phyloP scores from a whole-genome alignment of 2,329 filamentous ascomycete genomes.

The Phaeoacremonium minimum region DNA sequence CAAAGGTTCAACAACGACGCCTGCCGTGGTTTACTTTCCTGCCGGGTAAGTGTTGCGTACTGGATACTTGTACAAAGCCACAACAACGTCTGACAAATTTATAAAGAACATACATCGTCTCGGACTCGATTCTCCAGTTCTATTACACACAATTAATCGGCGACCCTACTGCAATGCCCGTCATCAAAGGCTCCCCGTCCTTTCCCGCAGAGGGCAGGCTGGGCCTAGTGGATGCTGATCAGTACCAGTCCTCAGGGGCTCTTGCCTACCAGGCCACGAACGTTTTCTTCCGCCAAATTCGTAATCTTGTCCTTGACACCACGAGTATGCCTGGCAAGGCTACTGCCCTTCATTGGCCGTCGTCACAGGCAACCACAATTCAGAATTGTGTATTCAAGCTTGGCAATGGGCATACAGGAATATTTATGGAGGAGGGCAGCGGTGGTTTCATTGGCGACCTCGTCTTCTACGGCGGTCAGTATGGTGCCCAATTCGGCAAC shows the following conservation, averaged over 20 bases:
- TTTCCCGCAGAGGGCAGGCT: constrained; percentile 34
- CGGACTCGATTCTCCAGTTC: constrained; percentile 64
- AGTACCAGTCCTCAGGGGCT: constrained; percentile 31
- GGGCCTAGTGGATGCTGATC: constrained; percentile 43
- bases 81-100: background rate
- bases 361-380: constrained; percentile 58
- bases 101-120: constrained; percentile 60
- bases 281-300: constrained; percentile 55
- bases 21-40: constrained; percentile 22
- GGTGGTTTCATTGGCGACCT: constrained; percentile 67
- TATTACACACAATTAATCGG: constrained; percentile 79
- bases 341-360: constrained; percentile 59
- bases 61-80: background rate
- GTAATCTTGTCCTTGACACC: constrained; percentile 54
- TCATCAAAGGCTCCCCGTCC: constrained; percentile 45
- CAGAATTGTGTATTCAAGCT: constrained; percentile 55
- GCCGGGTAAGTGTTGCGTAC: constrained; percentile 9
- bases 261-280: constrained; percentile 52
- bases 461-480: constrained; percentile 64
- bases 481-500: constrained; percentile 55
- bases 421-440: constrained; percentile 60
- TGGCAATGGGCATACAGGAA: constrained; percentile 44
- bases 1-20: constrained; percentile 21
- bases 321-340: constrained; percentile 41
- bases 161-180: constrained; percentile 56